These are phyloP conservation scores for Aspergillus leporis DNA, from an alignment of 495 filamentous ascomycete genomes.

Conservation along the genomic window DNA sequence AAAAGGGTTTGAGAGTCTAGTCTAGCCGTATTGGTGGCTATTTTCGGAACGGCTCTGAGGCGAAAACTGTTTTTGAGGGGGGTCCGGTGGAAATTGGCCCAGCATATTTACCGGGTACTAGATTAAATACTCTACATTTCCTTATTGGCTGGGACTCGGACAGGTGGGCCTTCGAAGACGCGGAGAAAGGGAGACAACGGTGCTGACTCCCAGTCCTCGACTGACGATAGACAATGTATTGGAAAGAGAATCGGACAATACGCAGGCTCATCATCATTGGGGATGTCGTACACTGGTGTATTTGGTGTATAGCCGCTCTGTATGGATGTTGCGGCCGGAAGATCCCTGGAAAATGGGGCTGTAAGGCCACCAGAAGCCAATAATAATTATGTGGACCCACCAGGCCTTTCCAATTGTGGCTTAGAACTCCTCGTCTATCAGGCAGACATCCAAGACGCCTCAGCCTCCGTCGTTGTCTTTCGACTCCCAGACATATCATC, in stretches of 20 bases:
- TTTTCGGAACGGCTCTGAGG: constrained; percentile 7
- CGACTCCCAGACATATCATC: constrained; percentile 8
- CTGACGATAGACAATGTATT: not conserved
- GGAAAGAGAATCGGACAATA: not conserved
- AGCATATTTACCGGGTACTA: not conserved
- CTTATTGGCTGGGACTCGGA: not conserved
- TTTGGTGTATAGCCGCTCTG: not conserved
- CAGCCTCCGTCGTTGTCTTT: constrained; percentile 24
- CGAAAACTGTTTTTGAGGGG: not conserved
- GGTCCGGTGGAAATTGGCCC: not conserved
- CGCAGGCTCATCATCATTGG: not conserved
- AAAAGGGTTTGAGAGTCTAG: not conserved
- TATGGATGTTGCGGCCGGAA: constrained; percentile 2
- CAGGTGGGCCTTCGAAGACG: not conserved
- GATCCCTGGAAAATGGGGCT: constrained; percentile 1
- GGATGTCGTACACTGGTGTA: not conserved
- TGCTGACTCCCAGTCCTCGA: not conserved
- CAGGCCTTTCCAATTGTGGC: constrained; percentile 18
- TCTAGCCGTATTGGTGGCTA: constrained; percentile 10
- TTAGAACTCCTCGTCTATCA: constrained; percentile 41
- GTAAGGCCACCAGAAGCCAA: constrained; percentile 18
- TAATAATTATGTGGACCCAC: constrained; percentile 3
- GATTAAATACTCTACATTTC: not conserved
- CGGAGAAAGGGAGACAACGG: constrained; percentile 13
- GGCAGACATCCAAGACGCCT: constrained; percentile 45